Conservation (phyloP, 2,329 filamentous ascomycete genomes). For the Calonectria leucothoes region DNA sequence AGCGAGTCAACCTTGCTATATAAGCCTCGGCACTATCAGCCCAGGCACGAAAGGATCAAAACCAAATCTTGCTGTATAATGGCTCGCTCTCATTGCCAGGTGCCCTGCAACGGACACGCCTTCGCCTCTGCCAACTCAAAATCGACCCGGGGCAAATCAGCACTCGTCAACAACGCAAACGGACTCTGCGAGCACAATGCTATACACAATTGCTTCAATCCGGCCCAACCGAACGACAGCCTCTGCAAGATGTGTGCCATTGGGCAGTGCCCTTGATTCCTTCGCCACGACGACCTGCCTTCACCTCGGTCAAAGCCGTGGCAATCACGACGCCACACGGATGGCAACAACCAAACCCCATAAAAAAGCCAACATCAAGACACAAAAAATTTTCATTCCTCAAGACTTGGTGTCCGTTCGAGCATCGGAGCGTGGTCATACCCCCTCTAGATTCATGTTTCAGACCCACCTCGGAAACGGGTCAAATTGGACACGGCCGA, state of each 20-base stretch:
- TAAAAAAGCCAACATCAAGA: neutral
- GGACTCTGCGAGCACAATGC: slow-evolving; percentile 38
- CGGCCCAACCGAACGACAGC: slow-evolving; percentile 27
- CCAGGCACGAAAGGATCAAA: neutral
- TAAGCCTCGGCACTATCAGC: neutral
- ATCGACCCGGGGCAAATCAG: slow-evolving; percentile 2
- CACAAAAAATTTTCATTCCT: neutral
- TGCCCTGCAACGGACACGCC: neutral
- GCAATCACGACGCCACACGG: neutral
- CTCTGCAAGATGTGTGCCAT: slow-evolving; percentile 41
- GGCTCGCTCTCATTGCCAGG: neutral
- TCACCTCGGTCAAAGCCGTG: neutral
- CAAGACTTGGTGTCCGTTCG: neutral
- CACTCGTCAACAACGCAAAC: slow-evolving; percentile 35
- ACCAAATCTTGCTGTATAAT: slow-evolving; percentile 8
- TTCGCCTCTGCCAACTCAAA: slow-evolving; percentile 7
- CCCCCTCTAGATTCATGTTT: neutral
- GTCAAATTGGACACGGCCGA: slow-evolving; percentile 1
- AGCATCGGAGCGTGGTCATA: neutral
- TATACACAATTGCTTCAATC: slow-evolving; percentile 38
- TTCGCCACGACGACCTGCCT: neutral
- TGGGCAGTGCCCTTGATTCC: slow-evolving; percentile 36
- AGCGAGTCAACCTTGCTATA: neutral
- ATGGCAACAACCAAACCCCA: neutral
- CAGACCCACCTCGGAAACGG: slow-evolving; percentile 6